These are phyloP conservation scores for Dothiorella sarmentorum DNA, from an alignment of 2,329 filamentous ascomycete genomes.

Conservation along the genomic window DNA sequence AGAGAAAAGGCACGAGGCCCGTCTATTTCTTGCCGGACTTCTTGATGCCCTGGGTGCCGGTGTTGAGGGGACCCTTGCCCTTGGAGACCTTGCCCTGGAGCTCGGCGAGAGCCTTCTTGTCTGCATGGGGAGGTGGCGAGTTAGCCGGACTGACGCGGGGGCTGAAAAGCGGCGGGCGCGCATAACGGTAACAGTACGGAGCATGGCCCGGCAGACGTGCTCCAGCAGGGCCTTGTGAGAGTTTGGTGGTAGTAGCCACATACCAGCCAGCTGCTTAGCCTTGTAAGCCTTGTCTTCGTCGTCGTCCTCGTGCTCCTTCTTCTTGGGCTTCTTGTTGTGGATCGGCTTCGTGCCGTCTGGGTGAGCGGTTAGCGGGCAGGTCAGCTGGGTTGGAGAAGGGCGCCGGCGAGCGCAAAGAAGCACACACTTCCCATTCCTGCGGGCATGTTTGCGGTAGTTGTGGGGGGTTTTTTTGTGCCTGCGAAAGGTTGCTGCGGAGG, in stretches of 20 bases:
- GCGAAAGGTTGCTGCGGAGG: not conserved
- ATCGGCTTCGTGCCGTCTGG: conserved; percentile 53
- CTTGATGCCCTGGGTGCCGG: conserved; percentile 86
- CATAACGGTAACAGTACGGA: not conserved
- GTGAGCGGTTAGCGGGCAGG: conserved; percentile 25
- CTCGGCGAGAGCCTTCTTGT: conserved; percentile 61
- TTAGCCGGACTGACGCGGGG: not conserved
- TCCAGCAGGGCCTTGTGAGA: not conserved
- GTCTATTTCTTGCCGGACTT: conserved; percentile 92
- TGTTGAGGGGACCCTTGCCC: conserved; percentile 85
- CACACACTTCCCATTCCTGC: conserved; percentile 49
- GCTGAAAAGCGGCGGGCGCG: no score
- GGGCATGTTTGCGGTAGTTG: conserved; percentile 40
- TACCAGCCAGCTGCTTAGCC: conserved; percentile 82
- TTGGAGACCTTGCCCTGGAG: conserved; percentile 76
- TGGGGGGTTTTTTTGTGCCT: conserved; percentile 22
- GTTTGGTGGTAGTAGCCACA: conserved; percentile 31
- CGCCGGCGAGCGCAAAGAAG: not conserved
- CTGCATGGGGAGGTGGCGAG: conserved; percentile 27
- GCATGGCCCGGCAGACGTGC: conserved; percentile 8
- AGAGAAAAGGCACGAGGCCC: no score
- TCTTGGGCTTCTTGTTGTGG: conserved; percentile 79
- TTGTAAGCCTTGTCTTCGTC: conserved; percentile 82
- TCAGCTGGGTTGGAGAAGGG: not conserved
- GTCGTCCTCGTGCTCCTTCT: conserved; percentile 74